A percentile compares a stretch with the other conserved stretches of the same genome.
Conservation (phyloP, 2,329 filamentous ascomycete genomes). For the Phoma sp. region DNA sequence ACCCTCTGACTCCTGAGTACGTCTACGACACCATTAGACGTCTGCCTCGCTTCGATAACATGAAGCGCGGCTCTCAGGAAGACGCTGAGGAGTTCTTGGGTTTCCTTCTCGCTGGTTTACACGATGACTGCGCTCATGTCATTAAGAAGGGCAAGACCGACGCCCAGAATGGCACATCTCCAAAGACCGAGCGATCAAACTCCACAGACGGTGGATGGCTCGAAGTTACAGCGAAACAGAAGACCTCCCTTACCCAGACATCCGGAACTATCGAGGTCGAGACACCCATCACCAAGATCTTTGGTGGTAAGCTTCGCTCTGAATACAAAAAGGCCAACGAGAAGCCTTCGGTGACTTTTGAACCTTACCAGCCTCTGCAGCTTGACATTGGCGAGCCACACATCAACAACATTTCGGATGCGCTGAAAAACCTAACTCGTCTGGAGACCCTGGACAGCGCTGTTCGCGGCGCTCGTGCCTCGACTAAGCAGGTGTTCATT, state of each 20-base stretch:
- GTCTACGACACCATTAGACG: slow-evolving; percentile 92
- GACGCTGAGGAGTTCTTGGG: slow-evolving; percentile 97
- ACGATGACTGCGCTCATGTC: slow-evolving; percentile 86
- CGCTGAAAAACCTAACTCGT: slow-evolving; percentile 81
- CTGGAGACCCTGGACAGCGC: slow-evolving; percentile 85
- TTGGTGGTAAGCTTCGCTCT: slow-evolving; percentile 88
- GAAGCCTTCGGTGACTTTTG: slow-evolving; percentile 88
- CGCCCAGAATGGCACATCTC: slow-evolving; percentile 48
- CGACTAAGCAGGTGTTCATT: slow-evolving; percentile 94
- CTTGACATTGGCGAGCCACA: slow-evolving; percentile 90
- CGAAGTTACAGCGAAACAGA: slow-evolving; percentile 93
- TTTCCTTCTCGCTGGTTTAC: slow-evolving; percentile 88
- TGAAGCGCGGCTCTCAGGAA: slow-evolving; percentile 96
- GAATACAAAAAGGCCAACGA: slow-evolving; percentile 86
- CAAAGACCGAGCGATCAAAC: slow-evolving; percentile 54
- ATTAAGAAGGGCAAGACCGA: slow-evolving; percentile 63
- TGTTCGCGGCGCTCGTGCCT: slow-evolving; percentile 76
- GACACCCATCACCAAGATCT: slow-evolving; percentile 92
- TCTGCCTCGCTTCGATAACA: slow-evolving; percentile 86
- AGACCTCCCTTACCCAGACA: slow-evolving; percentile 82
- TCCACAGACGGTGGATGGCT: slow-evolving; percentile 77
- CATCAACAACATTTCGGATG: slow-evolving; percentile 90
- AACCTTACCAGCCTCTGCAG: slow-evolving; percentile 93
- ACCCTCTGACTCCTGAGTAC: slow-evolving; percentile 90
- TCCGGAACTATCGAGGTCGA: slow-evolving; percentile 76